Base-by-base conservation (phyloP, 495 filamentous ascomycete genomes). In the Aspergillus cristatus region DNA sequence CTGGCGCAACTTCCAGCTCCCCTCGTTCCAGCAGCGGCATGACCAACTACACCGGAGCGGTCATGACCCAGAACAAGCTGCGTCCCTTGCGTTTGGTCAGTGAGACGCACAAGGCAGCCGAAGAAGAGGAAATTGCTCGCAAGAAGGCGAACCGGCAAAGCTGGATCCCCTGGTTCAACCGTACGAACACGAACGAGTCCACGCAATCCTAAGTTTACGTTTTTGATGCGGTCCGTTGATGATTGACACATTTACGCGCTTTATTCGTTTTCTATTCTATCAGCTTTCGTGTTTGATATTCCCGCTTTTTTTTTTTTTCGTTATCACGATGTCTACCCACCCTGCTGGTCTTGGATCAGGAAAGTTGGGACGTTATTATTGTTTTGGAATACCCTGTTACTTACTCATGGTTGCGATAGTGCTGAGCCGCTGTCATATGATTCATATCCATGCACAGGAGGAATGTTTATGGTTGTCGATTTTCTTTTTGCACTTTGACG, bases 11-110 rank as follows among this genome's bases (percentile, higher is more conserved):
- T 11, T 70, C 68, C 18, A 77, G 69, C 46, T 70, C 75, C 14
- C 70, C 76, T 13, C 69, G 70, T 33, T 71, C 73, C 37, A 70
- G 68, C 48, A 71, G 72, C 35, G 63, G 77, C 28, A 51, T 65
- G 57, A 71, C 64, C 40, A 72, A 71, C 38, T 70, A 72, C 22
- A 72, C 66, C 36, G 54, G 74, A 14, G 71, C 71, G 6, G 71
- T 78, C 14, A 78, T 81, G 61, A 75, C 79, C 28, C 78, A 84
- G 57, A 88, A 78, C 45, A 86, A 86, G 50, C 72, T 93, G 34
- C 73, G 91, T 20, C 91, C 91, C 1, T 62, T 98, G 51, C 70
- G 90, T 28, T 70, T 98, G 8, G 91, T 98, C 20, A 65, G 63
- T 36, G 72, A 71, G 41, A 57, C 69, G 18, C 37, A 46, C 28